Base-by-base conservation (phyloP, 2,329 filamentous ascomycete species). In the Beauveria bassiana region DNA sequence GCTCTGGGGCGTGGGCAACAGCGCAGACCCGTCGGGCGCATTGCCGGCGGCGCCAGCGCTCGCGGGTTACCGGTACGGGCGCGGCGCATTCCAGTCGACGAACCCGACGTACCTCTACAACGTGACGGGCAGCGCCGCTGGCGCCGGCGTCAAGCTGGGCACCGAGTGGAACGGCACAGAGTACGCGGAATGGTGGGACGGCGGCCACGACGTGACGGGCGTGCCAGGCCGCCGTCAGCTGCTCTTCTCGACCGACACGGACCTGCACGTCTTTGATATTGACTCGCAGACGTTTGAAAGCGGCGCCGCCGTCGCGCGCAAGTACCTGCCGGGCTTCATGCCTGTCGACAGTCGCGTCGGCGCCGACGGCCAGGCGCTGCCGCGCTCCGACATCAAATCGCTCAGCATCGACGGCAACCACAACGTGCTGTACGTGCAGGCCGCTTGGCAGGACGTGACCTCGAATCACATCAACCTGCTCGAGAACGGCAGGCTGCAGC, bases 201-300 rank as follows among this genome's bases (percentile, higher is more conserved):
- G 59, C 51, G 43, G 31, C 10, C 59, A 61, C 46, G 59, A 61
- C 52, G 22, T 61, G 24, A 49, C 45, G n/a, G 51, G 51, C 59
- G 24, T 61, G 3, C 59, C 59, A 1, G 59, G 52, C 34, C 51
- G 52, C 6, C 51, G 52, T 18, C 43, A 61, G 59, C 59, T 61
- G 34, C 43, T 61, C 7, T 22, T 61, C 28, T 55, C 59, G 7
- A 61, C 43, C 46, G 59, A 56, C 46, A 51, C 43, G 16, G 59
- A 61, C 28, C 31, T 61, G 28, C 52, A 61, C 59, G 51, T 61
- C 18, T 61, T 61, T 14, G 52, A 61, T n/a, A 61, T 61, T 3
- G 59, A 16, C 43, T 55, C 59, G 22, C 51, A 61, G 59, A 61
- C 59, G 12, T 55, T 61, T 45, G 38, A 20, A 20, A 49, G 45